phyloP scores from a whole-genome alignment of 139 green algal genomes.

The Coelastrella sp. region DNA sequence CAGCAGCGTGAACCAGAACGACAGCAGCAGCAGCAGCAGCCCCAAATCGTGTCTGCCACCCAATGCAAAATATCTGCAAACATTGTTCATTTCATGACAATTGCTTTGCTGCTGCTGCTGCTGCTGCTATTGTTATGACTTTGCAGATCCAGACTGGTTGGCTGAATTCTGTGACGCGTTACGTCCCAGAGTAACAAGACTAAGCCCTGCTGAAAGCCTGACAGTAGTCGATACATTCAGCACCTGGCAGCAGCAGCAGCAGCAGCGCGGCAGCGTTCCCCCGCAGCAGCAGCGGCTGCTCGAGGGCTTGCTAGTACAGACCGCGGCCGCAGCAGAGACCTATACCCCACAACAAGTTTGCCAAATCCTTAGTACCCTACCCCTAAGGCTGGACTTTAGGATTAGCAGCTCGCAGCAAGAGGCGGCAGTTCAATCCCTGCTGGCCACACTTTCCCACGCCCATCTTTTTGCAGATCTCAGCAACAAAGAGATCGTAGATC shows the following conservation, averaged over 20 bases:
- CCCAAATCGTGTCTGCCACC: too few species aligned
- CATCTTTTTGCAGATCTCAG: not conserved
- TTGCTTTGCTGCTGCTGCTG: not conserved
- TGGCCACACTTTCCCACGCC: not conserved
- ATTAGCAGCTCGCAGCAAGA: not conserved
- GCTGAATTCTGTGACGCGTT: constrained; percentile 12
- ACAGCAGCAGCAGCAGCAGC: not conserved
- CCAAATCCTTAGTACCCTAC: not conserved
- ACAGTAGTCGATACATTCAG: constrained; percentile 23
- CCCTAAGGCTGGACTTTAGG: not conserved
- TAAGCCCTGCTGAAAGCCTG: constrained; percentile 17
- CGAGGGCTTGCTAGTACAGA: constrained; percentile 12
- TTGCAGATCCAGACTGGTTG: not conserved
- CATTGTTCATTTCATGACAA: too few species aligned
- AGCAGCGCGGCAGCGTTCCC: constrained; percentile 17
- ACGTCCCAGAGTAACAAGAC: not conserved
- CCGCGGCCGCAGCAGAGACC: not conserved
- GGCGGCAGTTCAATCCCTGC: constrained; percentile 27
- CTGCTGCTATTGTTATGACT: not conserved
- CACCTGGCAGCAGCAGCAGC: constrained; percentile 32
- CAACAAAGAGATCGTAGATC: not conserved
- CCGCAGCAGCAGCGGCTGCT: constrained; percentile 41
- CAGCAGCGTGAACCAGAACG: too few species aligned
- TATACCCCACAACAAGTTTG: constrained; percentile 2
- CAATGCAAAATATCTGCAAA: too few species aligned